Evolutionary conservation across 2,329 filamentous ascomycete species (phyloP), one percentile per base, ranked within the genome.

Genomic region (Chaetomiaceae sp.): DNA sequence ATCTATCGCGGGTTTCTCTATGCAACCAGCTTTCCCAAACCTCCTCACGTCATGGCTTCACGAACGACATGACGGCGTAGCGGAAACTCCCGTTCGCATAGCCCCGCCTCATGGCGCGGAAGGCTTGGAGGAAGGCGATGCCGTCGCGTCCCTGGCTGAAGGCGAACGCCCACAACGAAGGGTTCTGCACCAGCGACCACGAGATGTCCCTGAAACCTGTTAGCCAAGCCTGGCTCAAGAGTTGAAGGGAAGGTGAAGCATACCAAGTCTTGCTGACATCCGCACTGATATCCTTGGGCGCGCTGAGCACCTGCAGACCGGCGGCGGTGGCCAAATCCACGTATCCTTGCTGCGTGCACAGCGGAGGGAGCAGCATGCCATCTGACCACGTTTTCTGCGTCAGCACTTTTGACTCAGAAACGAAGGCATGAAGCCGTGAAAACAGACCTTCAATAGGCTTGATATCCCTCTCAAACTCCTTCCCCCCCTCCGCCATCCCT

Each of bases 221-320:
- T 29, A 51, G 49, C 14, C 22, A 9, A 41, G 9, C 19, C 19
- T 1, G 37, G 15, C 8, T 11, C 26, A 35, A 18, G 22, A 50
- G 12, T 38, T 20, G 17, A 29, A 44, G 20, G 45, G n/a, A 10
- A 19, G 34, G 34, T 38, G 19, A 30, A 34, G 59, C 70, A 57
- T 58, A 80, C 78, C 78, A 81, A 15, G 78, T 81, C 61, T 76
- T 75, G 46, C 72, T 72, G 14, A 81, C 78, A 34, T 79, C 68
- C 41, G 69, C 64, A 56, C 75, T 79, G 45, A 81, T 80, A 50
- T 80, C 76, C 49, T 75, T 71, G 4, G 78, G 75, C 22, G 60
- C 66, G 2, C 49, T 64, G 4, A 69, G 61, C 4, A 72, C 60
- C 9, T 63, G 59, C 29, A 81, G 65, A 1, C 75, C 74, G 4